Evolutionary conservation across 75 land plant species (phyloP).

Genomic region (Selaginella tamariscina): DNA sequence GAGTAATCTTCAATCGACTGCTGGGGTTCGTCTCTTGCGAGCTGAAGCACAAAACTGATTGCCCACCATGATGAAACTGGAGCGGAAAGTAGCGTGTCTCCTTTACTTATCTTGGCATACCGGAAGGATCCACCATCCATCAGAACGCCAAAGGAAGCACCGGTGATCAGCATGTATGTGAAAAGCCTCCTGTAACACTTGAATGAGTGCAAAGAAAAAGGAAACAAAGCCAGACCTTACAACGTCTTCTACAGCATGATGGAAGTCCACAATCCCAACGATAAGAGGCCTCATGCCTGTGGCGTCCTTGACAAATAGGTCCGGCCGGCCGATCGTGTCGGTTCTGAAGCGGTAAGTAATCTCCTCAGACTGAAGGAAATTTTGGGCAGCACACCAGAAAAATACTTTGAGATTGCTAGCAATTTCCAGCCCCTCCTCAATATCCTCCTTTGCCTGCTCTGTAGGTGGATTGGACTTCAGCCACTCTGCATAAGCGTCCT

Average conservation of each 20-base stretch:
- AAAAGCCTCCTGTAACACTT: slow-evolving; percentile 3
- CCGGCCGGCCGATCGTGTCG: neutral
- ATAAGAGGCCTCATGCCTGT: neutral
- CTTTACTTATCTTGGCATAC: neutral
- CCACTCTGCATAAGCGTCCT: slow-evolving; percentile 3
- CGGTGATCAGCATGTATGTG: neutral
- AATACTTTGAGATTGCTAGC: neutral
- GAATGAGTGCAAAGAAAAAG: neutral
- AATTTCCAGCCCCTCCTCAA: neutral
- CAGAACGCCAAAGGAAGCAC: neutral
- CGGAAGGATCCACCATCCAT: neutral
- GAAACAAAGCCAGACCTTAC: neutral
- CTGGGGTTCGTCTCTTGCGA: slow-evolving; percentile 1
- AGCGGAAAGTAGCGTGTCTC: neutral
- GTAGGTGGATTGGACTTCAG: slow-evolving; percentile 1
- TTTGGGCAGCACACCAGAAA: neutral
- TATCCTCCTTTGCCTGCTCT: neutral
- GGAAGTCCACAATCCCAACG: slow-evolving; percentile 1
- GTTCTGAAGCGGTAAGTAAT: neutral
- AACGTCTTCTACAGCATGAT: neutral
- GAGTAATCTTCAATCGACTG: neutral
- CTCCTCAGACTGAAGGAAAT: neutral
- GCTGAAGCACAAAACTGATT: neutral
- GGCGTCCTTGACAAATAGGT: neutral
- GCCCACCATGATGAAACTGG: neutral